Conservation (phyloP, 345 rosid species). For the Trapa incisa region DNA sequence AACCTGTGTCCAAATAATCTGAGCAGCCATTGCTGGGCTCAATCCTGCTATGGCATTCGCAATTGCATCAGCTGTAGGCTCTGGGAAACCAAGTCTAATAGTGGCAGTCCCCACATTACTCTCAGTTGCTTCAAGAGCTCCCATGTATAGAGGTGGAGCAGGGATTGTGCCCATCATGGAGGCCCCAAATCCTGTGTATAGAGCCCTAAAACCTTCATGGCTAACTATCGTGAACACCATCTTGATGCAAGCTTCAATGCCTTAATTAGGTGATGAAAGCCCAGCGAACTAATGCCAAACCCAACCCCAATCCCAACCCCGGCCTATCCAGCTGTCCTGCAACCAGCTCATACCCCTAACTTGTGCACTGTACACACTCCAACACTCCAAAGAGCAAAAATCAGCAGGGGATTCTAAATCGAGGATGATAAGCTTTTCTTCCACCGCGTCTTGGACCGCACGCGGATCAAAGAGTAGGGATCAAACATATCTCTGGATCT, state of each 20-base stretch:
- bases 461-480: slow-evolving; percentile 10
- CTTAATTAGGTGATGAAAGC: not conserved
- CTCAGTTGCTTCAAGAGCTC: slow-evolving; percentile 75
- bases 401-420: not conserved
- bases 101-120: slow-evolving; percentile 70
- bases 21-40: slow-evolving; percentile 88
- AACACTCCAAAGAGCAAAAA: not conserved
- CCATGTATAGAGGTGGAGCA: slow-evolving; percentile 87
- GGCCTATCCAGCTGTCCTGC: not conserved
- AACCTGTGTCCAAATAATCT: slow-evolving; percentile 88
- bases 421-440: slow-evolving; percentile 5
- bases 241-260: slow-evolving; percentile 25
- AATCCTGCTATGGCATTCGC: slow-evolving; percentile 80
- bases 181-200: slow-evolving; percentile 86
- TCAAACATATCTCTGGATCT: slow-evolving; percentile 13
- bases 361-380: not conserved
- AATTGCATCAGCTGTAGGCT: slow-evolving; percentile 46
- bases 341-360: slow-evolving; percentile 3
- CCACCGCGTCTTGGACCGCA: slow-evolving; percentile 21
- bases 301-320: not conserved
- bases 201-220: slow-evolving; percentile 60
- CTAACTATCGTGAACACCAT: slow-evolving; percentile 39
- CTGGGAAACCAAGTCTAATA: slow-evolving; percentile 52
- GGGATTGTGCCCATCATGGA: slow-evolving; percentile 85
- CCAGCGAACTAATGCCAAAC: not conserved